Evolutionary conservation across 1,284 basidiomycete genomes (phyloP), one percentile per base, ranked within the genome.

Genomic region (Agaricales sp.): DNA sequence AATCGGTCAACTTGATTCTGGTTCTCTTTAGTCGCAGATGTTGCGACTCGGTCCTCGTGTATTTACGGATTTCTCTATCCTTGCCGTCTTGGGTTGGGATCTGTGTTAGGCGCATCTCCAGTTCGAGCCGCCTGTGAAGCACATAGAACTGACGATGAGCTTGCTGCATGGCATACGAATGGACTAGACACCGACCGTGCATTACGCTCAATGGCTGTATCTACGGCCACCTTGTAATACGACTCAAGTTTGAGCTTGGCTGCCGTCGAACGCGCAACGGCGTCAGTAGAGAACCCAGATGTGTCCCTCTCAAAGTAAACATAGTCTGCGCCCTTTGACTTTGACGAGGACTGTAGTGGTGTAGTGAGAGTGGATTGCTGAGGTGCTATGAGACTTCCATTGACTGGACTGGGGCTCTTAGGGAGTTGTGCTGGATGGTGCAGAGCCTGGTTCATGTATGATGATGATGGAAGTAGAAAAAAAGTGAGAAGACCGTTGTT

Each of bases 171-270:
- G n/a, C n/a, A n/a, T n/a, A n/a, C n/a, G 23, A 35, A 16, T 46
- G 23, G 14, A 4, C 13, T 50, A 20, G 20, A 35, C 24, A 50
- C 65, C 47, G 54, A 77, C 75, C 74, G 67, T 35, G 67, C 69
- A 54, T 77, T 77, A 43, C 90, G 72, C 59, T 89, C 88, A 53
- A 92, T 87, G 38, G 90, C 90, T 51, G 87, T 78, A 61, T 92
- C 87, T 22, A 92, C 89, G 3, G 87, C 87, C 52, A 97, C 87
- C 68, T 97, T 97, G 77, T 99, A 99, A 68, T 87, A 96, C 53
- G 95, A 90, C 68, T 97, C 95, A 49, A 99, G 80, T 68, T 97
- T 97, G 65, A 98, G 81, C 67, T 98, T 97, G 24, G 95, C 93
- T 18, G 89, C 90, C 49, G 92, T 97, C 2, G 93, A 88, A 53